These are phyloP conservation scores for Zygosaccharomyces siamensis DNA, from an alignment of 805 yeast species.

Conservation along the genomic window DNA sequence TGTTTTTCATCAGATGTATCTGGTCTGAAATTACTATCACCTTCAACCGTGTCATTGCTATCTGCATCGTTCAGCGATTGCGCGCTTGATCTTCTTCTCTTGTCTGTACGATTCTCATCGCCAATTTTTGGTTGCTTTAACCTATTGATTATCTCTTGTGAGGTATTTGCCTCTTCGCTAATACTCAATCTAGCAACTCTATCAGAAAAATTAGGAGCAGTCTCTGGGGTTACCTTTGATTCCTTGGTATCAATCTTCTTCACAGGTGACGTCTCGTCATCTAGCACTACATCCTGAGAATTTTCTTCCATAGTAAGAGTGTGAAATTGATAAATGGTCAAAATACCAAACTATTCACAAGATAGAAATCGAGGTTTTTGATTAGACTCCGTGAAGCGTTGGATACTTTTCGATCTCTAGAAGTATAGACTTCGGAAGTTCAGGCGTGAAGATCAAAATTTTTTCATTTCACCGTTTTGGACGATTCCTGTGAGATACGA, in stretches of 20 bases:
- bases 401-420: not conserved
- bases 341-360: not conserved
- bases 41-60: not conserved
- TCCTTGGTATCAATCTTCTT: not conserved
- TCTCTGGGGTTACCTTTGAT: not conserved
- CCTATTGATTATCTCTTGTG: slow-evolving; percentile 13
- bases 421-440: not conserved
- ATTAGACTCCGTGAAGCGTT: not conserved
- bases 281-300: not conserved
- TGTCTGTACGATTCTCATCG: slow-evolving; percentile 10
- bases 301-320: not conserved
- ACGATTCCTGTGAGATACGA: not conserved
- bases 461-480: slow-evolving; percentile 1
- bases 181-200: slow-evolving; percentile 29
- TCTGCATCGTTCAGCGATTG: slow-evolving; percentile 8
- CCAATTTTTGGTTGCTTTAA: slow-evolving; percentile 3
- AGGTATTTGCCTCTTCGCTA: slow-evolving; percentile 15
- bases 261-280: not conserved
- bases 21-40: not conserved
- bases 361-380: not conserved
- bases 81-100: slow-evolving; percentile 29
- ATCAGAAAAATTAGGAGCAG: slow-evolving; percentile 11
- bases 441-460: not conserved
- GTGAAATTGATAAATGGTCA: not conserved
- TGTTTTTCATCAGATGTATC: not conserved